A percentile compares a stretch with the other conserved stretches of the same genome.
phyloP scores from a whole-genome alignment of 2,329 filamentous ascomycete species.

The Exserohilum turcica region DNA sequence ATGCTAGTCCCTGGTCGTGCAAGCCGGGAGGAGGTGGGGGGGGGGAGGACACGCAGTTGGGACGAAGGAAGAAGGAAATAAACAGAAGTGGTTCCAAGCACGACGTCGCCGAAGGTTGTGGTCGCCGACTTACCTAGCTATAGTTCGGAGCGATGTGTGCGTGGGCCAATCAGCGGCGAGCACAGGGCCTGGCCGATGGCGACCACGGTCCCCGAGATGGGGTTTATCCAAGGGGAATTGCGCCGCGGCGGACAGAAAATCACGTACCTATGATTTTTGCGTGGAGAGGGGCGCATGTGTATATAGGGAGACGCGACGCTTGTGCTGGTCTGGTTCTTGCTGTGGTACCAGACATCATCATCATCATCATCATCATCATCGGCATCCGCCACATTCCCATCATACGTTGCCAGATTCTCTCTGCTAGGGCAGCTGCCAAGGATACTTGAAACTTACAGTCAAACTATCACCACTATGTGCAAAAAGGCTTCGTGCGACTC shows the following conservation, averaged over 20 bases:
- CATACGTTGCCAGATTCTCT: not conserved
- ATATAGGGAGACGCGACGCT: not conserved
- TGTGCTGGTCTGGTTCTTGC: not conserved
- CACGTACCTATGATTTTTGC: not conserved
- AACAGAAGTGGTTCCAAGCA: not conserved
- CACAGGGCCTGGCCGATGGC: not conserved
- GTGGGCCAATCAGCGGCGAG: constrained; percentile 4
- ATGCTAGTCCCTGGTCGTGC: constrained; percentile 1
- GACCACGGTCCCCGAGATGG: not conserved
- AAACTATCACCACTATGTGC: constrained; percentile 60
- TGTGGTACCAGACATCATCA: not conserved
- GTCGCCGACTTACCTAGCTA: constrained; percentile 23
- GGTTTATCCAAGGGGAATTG: not conserved
- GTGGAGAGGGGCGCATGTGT: not conserved
- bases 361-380: no score
- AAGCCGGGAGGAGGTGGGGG: not conserved
- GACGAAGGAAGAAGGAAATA: not conserved
- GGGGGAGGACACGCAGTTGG: not conserved
- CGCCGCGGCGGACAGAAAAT: not conserved
- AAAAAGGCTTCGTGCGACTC: constrained; percentile 65
- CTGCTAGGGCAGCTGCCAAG: not conserved
- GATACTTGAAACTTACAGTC: not conserved
- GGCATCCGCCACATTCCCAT: not conserved
- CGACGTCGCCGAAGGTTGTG: constrained; percentile 19
- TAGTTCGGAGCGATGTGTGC: constrained; percentile 14